Percentiles rank a stretch among this genome's conserved stretches.
Conservation (phyloP, 495 filamentous ascomycete genomes). For the Xylaria venustula region DNA sequence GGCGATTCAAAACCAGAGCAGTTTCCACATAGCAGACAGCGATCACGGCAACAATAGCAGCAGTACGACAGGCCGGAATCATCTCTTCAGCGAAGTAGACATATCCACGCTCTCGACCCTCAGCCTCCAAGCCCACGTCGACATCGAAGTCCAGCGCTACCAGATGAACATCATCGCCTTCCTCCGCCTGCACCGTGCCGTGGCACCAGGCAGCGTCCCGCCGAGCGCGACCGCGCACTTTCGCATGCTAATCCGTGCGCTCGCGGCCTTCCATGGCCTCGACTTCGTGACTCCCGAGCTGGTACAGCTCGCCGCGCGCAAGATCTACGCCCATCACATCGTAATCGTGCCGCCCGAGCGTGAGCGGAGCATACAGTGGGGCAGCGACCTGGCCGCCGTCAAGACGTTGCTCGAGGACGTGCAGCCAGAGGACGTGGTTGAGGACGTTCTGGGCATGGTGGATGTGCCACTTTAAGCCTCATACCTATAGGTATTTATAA, state of each 20-base stretch:
- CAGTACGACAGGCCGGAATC: not conserved
- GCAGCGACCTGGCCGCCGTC: conserved; percentile 73
- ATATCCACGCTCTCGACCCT: conserved; percentile 33
- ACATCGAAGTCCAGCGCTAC: conserved; percentile 71
- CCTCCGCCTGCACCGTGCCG: conserved; percentile 80
- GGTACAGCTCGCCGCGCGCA: conserved; percentile 77
- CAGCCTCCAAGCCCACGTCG: conserved; percentile 30
- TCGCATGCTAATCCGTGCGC: conserved; percentile 58
- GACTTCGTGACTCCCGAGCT: conserved; percentile 83
- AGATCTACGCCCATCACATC: conserved; percentile 88
- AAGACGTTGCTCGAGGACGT: conserved; percentile 63
- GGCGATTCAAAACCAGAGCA: not conserved
- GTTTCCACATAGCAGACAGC: not conserved
- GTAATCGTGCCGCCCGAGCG: conserved; percentile 61
- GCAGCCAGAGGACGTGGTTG: conserved; percentile 73
- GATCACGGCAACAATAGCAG: not conserved
- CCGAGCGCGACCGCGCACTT: conserved; percentile 78
- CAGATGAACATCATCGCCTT: conserved; percentile 82
- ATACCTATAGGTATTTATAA: not conserved
- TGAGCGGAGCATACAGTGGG: conserved; percentile 91
- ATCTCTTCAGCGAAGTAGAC: conserved; percentile 32
- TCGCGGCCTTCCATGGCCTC: conserved; percentile 82
- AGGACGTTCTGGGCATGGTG: conserved; percentile 72
- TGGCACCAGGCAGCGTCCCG: conserved; percentile 68
- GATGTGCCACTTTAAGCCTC: conserved; percentile 62